phyloP scores from a whole-genome alignment of 2,329 filamentous ascomycete species.

The Colletotrichum chlorophyti region DNA sequence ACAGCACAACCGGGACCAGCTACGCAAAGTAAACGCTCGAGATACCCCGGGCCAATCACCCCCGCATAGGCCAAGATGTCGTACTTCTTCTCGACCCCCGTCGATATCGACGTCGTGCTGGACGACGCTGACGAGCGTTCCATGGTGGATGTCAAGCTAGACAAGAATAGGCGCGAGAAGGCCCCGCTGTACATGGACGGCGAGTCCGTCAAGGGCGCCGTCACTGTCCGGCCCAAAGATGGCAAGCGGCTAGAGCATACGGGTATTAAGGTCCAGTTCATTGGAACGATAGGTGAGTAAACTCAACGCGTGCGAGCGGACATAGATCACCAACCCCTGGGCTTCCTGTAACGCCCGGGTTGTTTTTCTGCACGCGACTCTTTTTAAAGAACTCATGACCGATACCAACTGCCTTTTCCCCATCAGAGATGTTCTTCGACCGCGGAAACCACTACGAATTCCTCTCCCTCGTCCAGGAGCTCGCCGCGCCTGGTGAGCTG shows the following conservation, averaged over 20 bases:
- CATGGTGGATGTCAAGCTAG: constrained; percentile 97
- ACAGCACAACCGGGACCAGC: constrained; percentile 5
- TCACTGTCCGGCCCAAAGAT: constrained; percentile 96
- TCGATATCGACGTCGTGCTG: constrained; percentile 98
- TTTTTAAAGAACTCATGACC: constrained; percentile 6
- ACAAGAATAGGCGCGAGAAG: constrained; percentile 97
- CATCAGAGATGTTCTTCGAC: constrained; percentile 97
- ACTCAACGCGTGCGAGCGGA: too few species aligned
- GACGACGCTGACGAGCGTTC: constrained; percentile 93
- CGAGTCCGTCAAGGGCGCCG: constrained; percentile 95
- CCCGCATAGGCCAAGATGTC: constrained; percentile 69
- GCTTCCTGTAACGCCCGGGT: too few species aligned
- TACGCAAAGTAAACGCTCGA: neutral
- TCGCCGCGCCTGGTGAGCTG: constrained; percentile 94
- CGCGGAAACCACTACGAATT: constrained; percentile 99
- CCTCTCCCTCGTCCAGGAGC: constrained; percentile 93
- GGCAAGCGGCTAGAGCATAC: constrained; percentile 98
- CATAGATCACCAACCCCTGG: too few species aligned
- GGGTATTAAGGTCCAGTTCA: constrained; percentile 99
- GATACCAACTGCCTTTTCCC: constrained; percentile 24
- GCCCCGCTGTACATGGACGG: constrained; percentile 97
- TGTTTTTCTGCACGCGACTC: neutral
- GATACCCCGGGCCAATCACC: constrained; percentile 25
- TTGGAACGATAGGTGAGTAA: constrained; percentile 90
- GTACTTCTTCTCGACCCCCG: constrained; percentile 96